These are phyloP conservation scores for Capniomyces stellatus DNA, from an alignment of 371 early-diverging fungal genomes.

Conservation along the genomic window DNA sequence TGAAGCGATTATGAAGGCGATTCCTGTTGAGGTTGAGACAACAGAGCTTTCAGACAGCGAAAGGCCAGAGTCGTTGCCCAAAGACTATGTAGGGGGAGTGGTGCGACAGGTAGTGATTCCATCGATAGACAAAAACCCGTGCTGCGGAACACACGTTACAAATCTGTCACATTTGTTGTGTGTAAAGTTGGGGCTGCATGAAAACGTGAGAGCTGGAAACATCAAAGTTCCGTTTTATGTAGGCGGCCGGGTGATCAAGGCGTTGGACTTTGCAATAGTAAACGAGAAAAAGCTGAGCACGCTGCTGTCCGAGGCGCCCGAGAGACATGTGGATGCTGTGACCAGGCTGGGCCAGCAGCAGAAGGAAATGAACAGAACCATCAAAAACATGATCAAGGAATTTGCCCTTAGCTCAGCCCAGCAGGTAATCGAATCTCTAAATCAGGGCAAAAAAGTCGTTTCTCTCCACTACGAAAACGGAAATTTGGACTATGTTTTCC, in stretches of 20 bases:
- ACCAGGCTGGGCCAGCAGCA: constrained; percentile 24
- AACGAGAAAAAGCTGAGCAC: constrained; percentile 29
- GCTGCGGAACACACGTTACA: constrained; percentile 61
- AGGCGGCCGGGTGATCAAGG: constrained; percentile 38
- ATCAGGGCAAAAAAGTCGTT: constrained; percentile 9
- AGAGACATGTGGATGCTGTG: constrained; percentile 37
- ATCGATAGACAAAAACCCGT: constrained; percentile 43
- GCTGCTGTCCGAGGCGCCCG: constrained; percentile 37
- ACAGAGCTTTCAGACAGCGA: constrained; percentile 10
- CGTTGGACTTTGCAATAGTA: constrained; percentile 26
- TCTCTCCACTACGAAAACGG: constrained; percentile 36
- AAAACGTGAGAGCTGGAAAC: constrained; percentile 49
- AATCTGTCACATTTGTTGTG: constrained; percentile 40
- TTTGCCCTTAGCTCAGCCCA: constrained; percentile 17
- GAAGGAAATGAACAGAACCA: constrained; percentile 23
- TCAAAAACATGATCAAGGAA: constrained; percentile 28
- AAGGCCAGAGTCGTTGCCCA: constrained; percentile 34
- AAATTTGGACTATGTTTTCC: constrained; percentile 34
- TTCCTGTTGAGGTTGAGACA: constrained; percentile 27
- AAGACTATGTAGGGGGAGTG: constrained; percentile 42
- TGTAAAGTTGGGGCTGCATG: constrained; percentile 40
- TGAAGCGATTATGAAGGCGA: constrained; percentile 30
- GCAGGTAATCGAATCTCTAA: constrained; percentile 17
- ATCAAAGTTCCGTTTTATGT: constrained; percentile 43
- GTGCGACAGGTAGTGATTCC: constrained; percentile 38